phyloP scores from a whole-genome alignment of 352 stramenopile genomes.

The Globisporangium alternatum region DNA sequence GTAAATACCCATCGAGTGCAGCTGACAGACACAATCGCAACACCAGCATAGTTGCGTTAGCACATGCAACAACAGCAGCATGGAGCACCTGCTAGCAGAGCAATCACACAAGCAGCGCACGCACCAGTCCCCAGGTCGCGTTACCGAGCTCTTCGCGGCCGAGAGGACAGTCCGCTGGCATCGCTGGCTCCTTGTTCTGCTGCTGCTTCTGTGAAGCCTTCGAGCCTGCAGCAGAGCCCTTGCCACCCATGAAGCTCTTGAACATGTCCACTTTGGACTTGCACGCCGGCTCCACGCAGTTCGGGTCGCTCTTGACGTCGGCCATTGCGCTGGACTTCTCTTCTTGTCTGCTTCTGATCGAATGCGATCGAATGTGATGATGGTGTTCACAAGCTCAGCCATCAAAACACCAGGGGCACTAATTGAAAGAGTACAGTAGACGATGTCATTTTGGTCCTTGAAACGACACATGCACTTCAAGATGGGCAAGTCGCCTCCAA shows the following conservation, averaged over 20 bases:
- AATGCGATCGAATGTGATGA: background rate
- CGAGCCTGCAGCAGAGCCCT: slow-evolving; percentile 11
- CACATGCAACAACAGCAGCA: background rate
- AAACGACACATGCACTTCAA: slow-evolving; percentile 13
- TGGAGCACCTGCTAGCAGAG: background rate
- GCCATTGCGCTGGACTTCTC: slow-evolving; percentile 20
- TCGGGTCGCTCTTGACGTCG: slow-evolving; percentile 60
- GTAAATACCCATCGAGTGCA: slow-evolving; percentile 95
- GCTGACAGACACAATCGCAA: slow-evolving; percentile 31
- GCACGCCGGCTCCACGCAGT: slow-evolving; percentile 84
- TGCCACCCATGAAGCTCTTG: slow-evolving; percentile 62
- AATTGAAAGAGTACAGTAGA: background rate
- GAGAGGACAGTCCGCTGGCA: slow-evolving; percentile 72
- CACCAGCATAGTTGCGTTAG: background rate
- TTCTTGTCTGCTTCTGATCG: slow-evolving; percentile 6
- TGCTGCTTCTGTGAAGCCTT: slow-evolving; percentile 7
- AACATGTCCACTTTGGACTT: slow-evolving; percentile 87
- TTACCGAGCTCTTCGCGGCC: slow-evolving; percentile 84
- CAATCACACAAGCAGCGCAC: background rate
- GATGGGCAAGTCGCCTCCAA: slow-evolving; percentile 33
- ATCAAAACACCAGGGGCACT: slow-evolving; percentile 6
- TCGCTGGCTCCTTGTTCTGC: slow-evolving; percentile 13
- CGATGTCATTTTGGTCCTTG: background rate
- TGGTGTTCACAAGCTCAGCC: background rate
- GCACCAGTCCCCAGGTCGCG: slow-evolving; percentile 85